Base-by-base conservation (phyloP, 108 stramenopile species). In the Conticribra guillardii region DNA sequence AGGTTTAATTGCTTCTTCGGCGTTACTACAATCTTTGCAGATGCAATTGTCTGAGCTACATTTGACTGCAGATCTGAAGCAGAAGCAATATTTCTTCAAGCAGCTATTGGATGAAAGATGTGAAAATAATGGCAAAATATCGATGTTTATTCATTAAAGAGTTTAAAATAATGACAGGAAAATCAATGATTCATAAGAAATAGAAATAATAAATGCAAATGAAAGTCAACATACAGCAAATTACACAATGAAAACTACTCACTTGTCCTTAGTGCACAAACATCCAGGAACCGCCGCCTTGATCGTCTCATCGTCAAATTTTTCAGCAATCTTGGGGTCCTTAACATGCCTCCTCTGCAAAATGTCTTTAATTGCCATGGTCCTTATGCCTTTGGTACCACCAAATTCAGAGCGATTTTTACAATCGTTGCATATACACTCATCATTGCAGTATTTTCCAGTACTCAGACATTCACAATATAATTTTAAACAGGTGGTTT, bases 381-480 rank as follows among this genome's bases (percentile, higher is more conserved):
- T 47, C 16, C 70, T 23, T 44, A 51, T 37, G 24, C 60, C 70
- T 3, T 33, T 33, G 21, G 26, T 31, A 14, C 50, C 44, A 32
- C 24, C 51, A 54, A 71, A 61, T 24, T 53, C 49, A 23, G 9
- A 21, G 3, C 9, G 49, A 24, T 77, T 77, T 14, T 33, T n/a
- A n/a, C 76, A 77, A 31, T 64, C 54, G 27, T 54, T 58, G 44
- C 76, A 77, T 4, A 53, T 48, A 37, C 76, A 77, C 46, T 45
- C 22, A 29, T 31, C 41, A 49, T 59, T 63, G 79, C 91, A 92
- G 45, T 58, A 69, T 34, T 37, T 51, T 33, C 86, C 83, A 17
- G 48, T 52, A 26, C 85, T 83, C 58, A 92, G 90, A 64, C 91
- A 92, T 48, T 90, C 88, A 70, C 91, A 92, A 71, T 92, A 92